Percentiles rank a stretch among this genome's conserved stretches.
Conservation (phyloP, 441 rosid species). For the California macrophylla region DNA sequence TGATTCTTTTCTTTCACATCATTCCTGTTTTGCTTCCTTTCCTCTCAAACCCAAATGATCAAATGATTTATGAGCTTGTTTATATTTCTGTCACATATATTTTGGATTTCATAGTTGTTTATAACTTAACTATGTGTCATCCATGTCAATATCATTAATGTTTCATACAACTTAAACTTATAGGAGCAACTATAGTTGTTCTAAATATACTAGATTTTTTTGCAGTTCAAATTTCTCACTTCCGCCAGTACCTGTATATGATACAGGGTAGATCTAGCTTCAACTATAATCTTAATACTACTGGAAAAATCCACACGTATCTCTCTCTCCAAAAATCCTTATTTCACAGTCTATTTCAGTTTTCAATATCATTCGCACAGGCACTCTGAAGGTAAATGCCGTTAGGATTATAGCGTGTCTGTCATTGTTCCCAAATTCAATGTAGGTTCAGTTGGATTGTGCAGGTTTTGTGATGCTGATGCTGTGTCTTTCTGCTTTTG, state of each 20-base stretch:
- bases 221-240: neutral
- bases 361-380: neutral
- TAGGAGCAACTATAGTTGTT: neutral
- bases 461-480: constrained; percentile 4
- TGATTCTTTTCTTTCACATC: neutral
- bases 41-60: neutral
- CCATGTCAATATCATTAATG: neutral
- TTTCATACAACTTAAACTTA: neutral
- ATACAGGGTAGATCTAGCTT: neutral
- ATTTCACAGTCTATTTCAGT: neutral
- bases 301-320: neutral
- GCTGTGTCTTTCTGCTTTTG: neutral
- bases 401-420: neutral
- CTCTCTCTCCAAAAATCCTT: neutral
- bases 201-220: neutral
- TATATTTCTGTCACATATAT: neutral
- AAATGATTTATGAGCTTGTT: neutral
- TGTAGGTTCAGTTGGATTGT: neutral
- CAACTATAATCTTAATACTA: neutral
- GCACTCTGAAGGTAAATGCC: neutral
- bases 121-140: neutral
- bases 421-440: neutral
- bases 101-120: neutral
- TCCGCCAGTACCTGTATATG: neutral
- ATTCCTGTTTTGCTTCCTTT: neutral